Conservation (phyloP, 345 rosid species). For the Aquilaria malaccensis region DNA sequence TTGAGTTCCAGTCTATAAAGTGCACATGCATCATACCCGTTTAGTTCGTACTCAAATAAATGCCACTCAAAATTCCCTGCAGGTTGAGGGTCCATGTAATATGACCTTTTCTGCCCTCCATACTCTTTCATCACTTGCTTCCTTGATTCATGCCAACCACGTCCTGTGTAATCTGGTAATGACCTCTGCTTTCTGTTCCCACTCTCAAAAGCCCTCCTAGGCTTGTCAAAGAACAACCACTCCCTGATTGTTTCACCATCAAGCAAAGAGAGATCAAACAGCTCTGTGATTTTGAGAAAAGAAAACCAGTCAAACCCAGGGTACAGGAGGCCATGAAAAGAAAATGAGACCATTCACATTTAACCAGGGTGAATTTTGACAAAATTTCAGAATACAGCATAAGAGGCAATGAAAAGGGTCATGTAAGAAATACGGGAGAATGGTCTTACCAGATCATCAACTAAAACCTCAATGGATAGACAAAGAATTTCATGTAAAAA, state of each 20-base stretch:
- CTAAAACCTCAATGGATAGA: too few species aligned
- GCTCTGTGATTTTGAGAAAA: conserved; percentile 38
- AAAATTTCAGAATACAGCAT: too few species aligned
- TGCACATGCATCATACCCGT: conserved; percentile 43
- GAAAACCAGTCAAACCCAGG: conserved; percentile 4
- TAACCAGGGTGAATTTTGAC: too few species aligned
- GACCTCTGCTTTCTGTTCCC: conserved; percentile 95
- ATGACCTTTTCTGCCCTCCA: conserved; percentile 78
- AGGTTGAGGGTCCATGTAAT: conserved; percentile 97
- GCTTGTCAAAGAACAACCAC: conserved; percentile 93
- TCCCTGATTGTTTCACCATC: conserved; percentile 70
- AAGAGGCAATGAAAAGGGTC: too few species aligned
- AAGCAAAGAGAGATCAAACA: conserved; percentile 56
- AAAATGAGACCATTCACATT: too few species aligned
- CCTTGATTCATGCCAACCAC: conserved; percentile 96
- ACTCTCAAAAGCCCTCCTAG: conserved; percentile 78
- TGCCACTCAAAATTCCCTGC: conserved; percentile 66
- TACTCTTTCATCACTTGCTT: conserved; percentile 72
- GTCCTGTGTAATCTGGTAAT: conserved; percentile 74
- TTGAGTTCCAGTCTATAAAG: conserved; percentile 69
- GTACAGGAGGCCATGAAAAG: too few species aligned
- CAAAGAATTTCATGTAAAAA: too few species aligned
- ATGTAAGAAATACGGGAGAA: too few species aligned
- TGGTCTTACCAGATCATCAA: too few species aligned
- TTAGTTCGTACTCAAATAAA: conserved; percentile 64